These are phyloP conservation scores for Paecilomyces formosus DNA, from an alignment of 2,329 filamentous ascomycete genomes.

Conservation along the genomic window DNA sequence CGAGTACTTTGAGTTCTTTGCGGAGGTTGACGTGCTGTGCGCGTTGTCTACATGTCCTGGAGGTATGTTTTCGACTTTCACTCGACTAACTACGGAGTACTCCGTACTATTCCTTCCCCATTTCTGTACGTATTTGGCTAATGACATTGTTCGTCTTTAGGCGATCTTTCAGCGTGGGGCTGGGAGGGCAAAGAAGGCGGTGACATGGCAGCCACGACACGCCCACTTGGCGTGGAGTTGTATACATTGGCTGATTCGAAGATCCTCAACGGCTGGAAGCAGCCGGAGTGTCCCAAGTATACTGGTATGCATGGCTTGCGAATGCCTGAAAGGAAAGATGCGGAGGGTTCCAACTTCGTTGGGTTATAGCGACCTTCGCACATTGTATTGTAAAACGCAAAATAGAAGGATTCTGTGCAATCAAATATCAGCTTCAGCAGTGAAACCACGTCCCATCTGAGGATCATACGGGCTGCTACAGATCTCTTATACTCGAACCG, in stretches of 20 bases:
- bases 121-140: background rate
- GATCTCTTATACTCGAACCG: too few relatives aligned
- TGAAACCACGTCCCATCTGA: too few relatives aligned
- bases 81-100: too few relatives aligned
- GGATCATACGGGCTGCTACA: too few relatives aligned
- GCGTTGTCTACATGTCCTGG: slow-evolving; percentile 66
- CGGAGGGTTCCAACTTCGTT: slow-evolving; percentile 7
- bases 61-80: slow-evolving; percentile 40
- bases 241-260: slow-evolving; percentile 52
- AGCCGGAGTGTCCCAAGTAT: slow-evolving; percentile 55
- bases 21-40: slow-evolving; percentile 67
- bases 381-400: background rate
- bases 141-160: slow-evolving; percentile 15
- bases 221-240: slow-evolving; percentile 67
- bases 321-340: slow-evolving; percentile 34
- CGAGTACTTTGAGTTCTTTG: slow-evolving; percentile 66
- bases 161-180: slow-evolving; percentile 74
- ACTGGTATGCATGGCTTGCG: slow-evolving; percentile 58
- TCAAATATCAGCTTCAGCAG: background rate
- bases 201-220: slow-evolving; percentile 60
- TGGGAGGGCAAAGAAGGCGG: slow-evolving; percentile 53
- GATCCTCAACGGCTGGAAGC: slow-evolving; percentile 56
- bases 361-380: background rate
- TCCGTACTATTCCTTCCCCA: too few relatives aligned
- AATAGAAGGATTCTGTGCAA: background rate